Percentiles rank a stretch among this genome's conserved stretches.
Evolutionary conservation across 306 rosid genomes (phyloP).

Genomic region (Inga oerstediana): DNA sequence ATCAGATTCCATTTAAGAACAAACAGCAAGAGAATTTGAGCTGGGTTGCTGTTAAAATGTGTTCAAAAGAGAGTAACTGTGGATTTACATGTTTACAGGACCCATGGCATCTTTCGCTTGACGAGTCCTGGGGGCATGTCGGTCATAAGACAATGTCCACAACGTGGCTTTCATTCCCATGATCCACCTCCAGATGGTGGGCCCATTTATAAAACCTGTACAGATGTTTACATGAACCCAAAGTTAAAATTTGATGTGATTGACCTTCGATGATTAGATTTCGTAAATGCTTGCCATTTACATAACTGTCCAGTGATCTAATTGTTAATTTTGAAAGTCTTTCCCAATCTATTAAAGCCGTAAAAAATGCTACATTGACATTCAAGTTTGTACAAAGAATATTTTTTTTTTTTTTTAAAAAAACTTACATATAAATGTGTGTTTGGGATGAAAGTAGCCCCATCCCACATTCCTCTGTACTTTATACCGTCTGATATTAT

Average conservation of each 20-base stretch:
- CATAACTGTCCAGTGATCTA: constrained; percentile 29
- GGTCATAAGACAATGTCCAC: constrained; percentile 83
- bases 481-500: background rate
- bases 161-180: constrained; percentile 92
- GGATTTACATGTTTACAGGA: constrained; percentile 55
- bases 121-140: constrained; percentile 94
- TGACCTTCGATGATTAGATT: constrained; percentile 72
- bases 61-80: constrained; percentile 21
- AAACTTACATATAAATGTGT: background rate
- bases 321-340: constrained; percentile 43
- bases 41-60: background rate
- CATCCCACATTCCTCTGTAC: background rate
- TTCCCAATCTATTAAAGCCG: constrained; percentile 27
- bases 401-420: background rate
- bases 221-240: constrained; percentile 96
- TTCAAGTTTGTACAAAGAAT: constrained; percentile 37
- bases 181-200: constrained; percentile 88
- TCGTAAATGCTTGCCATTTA: background rate
- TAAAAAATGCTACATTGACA: background rate
- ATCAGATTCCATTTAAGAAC: background rate
- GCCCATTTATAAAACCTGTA: constrained; percentile 79
- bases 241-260: constrained; percentile 80
- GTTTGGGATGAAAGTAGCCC: background rate
- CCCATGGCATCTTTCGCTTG: constrained; percentile 92
- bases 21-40: background rate